Conservation (phyloP, 176 grass and related monocot species). For the Oryza glaberrima region DNA sequence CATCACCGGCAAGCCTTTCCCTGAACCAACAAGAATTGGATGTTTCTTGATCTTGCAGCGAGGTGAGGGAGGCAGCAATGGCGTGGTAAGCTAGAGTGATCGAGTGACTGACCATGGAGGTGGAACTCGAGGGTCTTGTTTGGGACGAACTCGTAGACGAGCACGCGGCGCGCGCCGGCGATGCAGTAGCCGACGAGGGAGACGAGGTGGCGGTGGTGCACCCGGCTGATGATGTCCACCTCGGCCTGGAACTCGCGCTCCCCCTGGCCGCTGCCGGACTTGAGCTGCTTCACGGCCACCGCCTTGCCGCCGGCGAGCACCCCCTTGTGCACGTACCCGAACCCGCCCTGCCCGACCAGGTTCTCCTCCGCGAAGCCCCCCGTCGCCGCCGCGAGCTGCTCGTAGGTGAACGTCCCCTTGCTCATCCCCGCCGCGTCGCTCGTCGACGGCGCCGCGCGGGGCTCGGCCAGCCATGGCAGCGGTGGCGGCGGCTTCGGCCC, state of each 20-base stretch:
- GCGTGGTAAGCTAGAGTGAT: background rate
- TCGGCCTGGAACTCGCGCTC: constrained; percentile 88
- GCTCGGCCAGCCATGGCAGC: constrained; percentile 41
- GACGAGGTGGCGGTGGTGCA: constrained; percentile 95
- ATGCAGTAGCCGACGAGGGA: constrained; percentile 84
- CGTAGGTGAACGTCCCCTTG: constrained; percentile 68
- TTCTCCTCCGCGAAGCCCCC: constrained; percentile 57
- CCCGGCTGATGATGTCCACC: constrained; percentile 91
- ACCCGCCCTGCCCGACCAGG: constrained; percentile 78
- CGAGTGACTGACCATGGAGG: constrained; percentile 45
- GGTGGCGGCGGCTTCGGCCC: constrained; percentile 48
- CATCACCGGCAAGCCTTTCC: constrained; percentile 64
- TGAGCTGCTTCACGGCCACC: constrained; percentile 86
- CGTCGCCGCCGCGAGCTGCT: constrained; percentile 62
- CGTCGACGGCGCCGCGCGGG: constrained; percentile 27
- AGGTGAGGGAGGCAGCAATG: background rate
- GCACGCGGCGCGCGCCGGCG: constrained; percentile 43
- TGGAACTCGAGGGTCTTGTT: constrained; percentile 71
- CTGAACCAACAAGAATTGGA: background rate
- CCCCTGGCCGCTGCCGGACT: constrained; percentile 70
- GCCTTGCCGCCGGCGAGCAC: constrained; percentile 56
- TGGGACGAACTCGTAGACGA: constrained; percentile 65
- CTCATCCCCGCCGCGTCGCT: constrained; percentile 42
- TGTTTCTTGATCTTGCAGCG: background rate
- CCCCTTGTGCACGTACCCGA: constrained; percentile 82